Evolutionary conservation across 1,284 basidiomycete genomes (phyloP).

Genomic region (Psilocybe mexicana): DNA sequence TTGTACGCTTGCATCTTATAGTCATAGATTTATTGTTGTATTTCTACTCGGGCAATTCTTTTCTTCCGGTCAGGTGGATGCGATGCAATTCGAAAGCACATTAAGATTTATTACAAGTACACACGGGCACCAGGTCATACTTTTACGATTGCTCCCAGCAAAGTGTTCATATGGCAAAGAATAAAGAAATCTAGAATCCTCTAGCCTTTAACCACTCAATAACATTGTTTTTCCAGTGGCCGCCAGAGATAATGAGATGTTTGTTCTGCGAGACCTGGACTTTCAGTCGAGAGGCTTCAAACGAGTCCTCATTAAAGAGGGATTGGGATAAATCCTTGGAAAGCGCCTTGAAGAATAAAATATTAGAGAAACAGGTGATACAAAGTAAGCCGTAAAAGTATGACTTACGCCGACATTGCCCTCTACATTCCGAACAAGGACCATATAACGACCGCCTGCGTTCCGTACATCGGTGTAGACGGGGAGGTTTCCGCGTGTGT

Average conservation of each 20-base stretch:
- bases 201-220: constrained; percentile 56
- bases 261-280: constrained; percentile 46
- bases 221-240: constrained; percentile 58
- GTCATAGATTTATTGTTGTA: neutral
- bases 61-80: neutral
- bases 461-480: constrained; percentile 75
- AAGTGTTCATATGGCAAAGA: neutral
- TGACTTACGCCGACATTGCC: constrained; percentile 39
- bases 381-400: neutral
- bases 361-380: constrained; percentile 10
- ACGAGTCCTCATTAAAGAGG: constrained; percentile 47
- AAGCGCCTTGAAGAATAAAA: constrained; percentile 41
- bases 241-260: constrained; percentile 58
- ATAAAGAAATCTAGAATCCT: constrained; percentile 48
- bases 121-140: neutral
- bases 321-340: constrained; percentile 49
- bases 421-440: constrained; percentile 44
- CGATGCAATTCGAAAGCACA: neutral
- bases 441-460: constrained; percentile 53
- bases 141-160: constrained; percentile 1
- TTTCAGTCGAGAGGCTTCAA: constrained; percentile 48
- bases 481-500: constrained; percentile 62
- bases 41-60: neutral
- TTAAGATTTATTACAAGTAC: neutral
- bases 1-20: neutral